Evolutionary conservation across 129 eudicot species (phyloP).

Genomic region (Saussurea involucrata): DNA sequence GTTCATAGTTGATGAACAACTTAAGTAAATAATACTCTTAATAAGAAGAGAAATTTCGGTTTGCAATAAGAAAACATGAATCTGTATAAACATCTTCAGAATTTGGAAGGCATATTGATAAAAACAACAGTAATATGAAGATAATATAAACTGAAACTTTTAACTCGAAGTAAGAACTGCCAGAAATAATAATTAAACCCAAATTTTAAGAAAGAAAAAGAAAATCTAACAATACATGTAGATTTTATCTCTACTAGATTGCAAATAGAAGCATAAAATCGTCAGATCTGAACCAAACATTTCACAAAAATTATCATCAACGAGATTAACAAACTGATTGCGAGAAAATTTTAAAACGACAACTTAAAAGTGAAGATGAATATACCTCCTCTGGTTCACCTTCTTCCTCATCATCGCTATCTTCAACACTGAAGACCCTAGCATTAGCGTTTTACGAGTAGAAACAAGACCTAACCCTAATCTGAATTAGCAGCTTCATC

Average conservation of each 20-base stretch:
- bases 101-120: too few relatives aligned
- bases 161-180: too few relatives aligned
- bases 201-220: not conserved
- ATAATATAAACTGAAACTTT: not conserved
- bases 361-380: not conserved
- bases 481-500: not conserved
- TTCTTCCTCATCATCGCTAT: not conserved
- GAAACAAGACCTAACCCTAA: constrained; percentile 3
- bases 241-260: not conserved
- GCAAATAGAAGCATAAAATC: constrained; percentile 1
- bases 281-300: constrained; percentile 8
- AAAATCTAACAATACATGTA: not conserved
- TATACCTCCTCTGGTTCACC: constrained; percentile 44
- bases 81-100: too few relatives aligned
- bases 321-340: not conserved
- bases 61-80: too few relatives aligned
- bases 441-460: not conserved
- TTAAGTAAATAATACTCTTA: not conserved
- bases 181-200: too few relatives aligned
- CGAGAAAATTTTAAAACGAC: not conserved
- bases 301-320: not conserved
- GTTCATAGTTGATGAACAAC: not conserved
- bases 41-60: not conserved
- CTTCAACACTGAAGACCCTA: not conserved
- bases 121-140: not conserved